phyloP scores from a whole-genome alignment of 441 rosid genomes.

The Hypseocharis bilobata region DNA sequence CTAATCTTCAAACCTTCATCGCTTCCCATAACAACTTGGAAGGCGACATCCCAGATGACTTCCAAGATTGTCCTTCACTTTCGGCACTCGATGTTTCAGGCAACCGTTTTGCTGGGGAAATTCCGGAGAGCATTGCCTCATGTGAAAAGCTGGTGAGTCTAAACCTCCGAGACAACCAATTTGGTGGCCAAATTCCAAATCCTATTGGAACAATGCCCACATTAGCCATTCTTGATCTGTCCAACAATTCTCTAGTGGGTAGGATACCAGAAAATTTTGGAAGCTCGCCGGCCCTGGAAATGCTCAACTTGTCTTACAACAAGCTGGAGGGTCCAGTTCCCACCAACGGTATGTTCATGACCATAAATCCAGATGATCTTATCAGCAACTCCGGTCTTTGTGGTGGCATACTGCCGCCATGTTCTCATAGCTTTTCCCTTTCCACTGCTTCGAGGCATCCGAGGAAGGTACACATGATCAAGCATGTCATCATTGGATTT shows the following conservation, averaged over 20 bases:
- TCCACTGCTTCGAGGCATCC: conserved; percentile 17
- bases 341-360: conserved; percentile 37
- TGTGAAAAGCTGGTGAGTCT: conserved; percentile 55
- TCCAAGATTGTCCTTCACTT: conserved; percentile 56
- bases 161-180: conserved; percentile 43
- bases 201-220: conserved; percentile 50
- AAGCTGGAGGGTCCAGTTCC: conserved; percentile 56
- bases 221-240: conserved; percentile 59
- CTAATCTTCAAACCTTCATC: conserved; percentile 59
- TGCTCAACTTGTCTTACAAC: conserved; percentile 57
- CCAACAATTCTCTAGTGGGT: conserved; percentile 56
- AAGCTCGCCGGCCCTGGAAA: conserved; percentile 57
- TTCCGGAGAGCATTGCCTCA: conserved; percentile 50
- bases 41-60: conserved; percentile 50
- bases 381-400: conserved; percentile 57
- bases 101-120: conserved; percentile 49
- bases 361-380: conserved; percentile 53
- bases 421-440: conserved; percentile 24
- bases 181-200: conserved; percentile 43
- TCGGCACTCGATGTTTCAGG: conserved; percentile 57
- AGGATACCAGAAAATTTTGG: conserved; percentile 46
- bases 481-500: conserved; percentile 42
- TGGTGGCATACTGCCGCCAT: conserved; percentile 45
- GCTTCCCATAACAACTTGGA: conserved; percentile 56
- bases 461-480: conserved; percentile 36